Evolutionary conservation across 176 grass and related monocot species (phyloP).

Genomic region (Alloteropsis semialata): DNA sequence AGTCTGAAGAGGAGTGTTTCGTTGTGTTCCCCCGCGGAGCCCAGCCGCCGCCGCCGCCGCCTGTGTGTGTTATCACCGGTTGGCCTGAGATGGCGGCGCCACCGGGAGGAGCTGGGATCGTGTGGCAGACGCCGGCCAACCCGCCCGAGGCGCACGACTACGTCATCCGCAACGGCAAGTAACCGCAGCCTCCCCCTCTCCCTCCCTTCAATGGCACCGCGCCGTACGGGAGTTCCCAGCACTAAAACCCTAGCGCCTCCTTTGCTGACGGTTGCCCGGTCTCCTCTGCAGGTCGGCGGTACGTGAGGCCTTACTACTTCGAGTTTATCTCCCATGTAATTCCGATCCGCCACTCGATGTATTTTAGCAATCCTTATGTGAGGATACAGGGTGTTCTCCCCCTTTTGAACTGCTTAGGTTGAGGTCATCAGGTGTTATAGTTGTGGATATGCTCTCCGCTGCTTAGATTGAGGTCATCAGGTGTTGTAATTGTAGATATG

Average conservation of each 20-base stretch:
- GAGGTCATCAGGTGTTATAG: neutral
- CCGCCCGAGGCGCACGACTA: slow-evolving; percentile 70
- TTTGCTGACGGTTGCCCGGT: neutral
- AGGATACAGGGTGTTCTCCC: neutral
- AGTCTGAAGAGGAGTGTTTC: neutral
- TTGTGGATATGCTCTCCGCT: neutral
- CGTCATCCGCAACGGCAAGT: slow-evolving; percentile 70
- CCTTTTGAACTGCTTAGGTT: neutral
- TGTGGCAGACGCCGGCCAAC: slow-evolving; percentile 92
- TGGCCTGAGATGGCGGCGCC: slow-evolving; percentile 27
- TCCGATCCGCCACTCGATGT: neutral
- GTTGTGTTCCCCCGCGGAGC: neutral
- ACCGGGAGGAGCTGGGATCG: slow-evolving; percentile 51
- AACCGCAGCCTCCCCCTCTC: neutral
- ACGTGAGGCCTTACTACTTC: slow-evolving; percentile 94
- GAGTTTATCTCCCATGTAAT: slow-evolving; percentile 94
- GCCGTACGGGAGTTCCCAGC: neutral
- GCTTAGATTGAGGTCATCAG: neutral
- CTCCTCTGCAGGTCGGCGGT: slow-evolving; percentile 61
- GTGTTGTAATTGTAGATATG: neutral
- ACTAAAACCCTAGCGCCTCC: slow-evolving; percentile 14
- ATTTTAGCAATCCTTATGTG: neutral
- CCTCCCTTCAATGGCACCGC: neutral
- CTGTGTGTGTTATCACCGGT: neutral
- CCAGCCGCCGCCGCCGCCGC: neutral